Conservation (phyloP, 495 filamentous ascomycete genomes). For the Neurospora cerealis region DNA sequence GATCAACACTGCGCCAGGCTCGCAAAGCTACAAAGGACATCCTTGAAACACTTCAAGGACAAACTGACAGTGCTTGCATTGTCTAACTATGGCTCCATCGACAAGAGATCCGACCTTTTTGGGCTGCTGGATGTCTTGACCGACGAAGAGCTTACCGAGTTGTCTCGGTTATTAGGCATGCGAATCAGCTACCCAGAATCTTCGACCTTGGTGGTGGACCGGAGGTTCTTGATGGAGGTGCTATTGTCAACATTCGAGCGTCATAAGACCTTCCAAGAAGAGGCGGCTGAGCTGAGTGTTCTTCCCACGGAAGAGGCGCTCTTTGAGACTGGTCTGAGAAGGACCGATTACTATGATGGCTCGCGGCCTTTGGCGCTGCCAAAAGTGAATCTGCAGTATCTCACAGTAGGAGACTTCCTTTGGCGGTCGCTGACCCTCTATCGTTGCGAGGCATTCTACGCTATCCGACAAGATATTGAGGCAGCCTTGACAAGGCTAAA, state of each 20-base stretch:
- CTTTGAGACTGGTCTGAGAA: conserved; percentile 75
- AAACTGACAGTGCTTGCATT: conserved; percentile 85
- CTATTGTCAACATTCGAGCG: conserved; percentile 70
- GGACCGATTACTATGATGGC: conserved; percentile 84
- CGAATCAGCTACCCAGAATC: conserved; percentile 70
- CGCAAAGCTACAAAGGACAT: conserved; percentile 69
- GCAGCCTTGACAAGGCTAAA: conserved; percentile 67
- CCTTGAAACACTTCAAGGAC: conserved; percentile 76
- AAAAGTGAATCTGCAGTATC: conserved; percentile 91
- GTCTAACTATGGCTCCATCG: conserved; percentile 84
- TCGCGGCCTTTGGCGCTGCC: conserved; percentile 83
- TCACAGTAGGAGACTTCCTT: conserved; percentile 90
- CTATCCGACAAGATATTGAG: conserved; percentile 85
- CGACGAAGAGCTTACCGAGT: conserved; percentile 58
- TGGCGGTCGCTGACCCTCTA: conserved; percentile 88
- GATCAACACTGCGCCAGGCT: conserved; percentile 67
- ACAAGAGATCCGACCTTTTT: conserved; percentile 67
- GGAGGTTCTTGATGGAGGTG: conserved; percentile 63
- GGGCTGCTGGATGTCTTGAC: conserved; percentile 62
- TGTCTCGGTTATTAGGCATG: conserved; percentile 65
- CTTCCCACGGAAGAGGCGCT: conserved; percentile 76
- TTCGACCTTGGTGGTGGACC: conserved; percentile 48
- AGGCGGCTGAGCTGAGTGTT: conserved; percentile 55
- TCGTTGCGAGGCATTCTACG: conserved; percentile 87
- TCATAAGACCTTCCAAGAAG: conserved; percentile 75